Conservation (phyloP, 129 eudicot species). For the Heracleum sosnowskyi region DNA sequence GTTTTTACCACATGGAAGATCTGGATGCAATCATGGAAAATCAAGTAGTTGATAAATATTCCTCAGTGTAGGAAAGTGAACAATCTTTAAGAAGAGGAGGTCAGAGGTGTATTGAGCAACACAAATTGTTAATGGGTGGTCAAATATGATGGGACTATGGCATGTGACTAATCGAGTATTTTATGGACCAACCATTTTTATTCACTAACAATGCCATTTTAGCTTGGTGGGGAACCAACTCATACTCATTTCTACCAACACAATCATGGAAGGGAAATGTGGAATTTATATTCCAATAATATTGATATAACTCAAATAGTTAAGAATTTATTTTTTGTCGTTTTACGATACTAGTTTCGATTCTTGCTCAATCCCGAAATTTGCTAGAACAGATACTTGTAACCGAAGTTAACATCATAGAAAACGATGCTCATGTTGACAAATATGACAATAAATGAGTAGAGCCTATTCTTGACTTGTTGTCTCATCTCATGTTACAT, state of each 20-base stretch:
- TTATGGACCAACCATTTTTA: neutral
- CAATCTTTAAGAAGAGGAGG: neutral
- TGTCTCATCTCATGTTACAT: too few species aligned
- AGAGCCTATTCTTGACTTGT: too few species aligned
- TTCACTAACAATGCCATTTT: neutral
- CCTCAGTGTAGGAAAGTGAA: constrained; percentile 1
- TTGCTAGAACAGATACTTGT: too few species aligned
- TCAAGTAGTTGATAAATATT: neutral
- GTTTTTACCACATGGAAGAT: too few species aligned
- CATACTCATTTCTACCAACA: neutral
- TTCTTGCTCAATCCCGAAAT: too few species aligned
- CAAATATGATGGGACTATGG: constrained; percentile 7
- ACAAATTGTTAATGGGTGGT: constrained; percentile 8
- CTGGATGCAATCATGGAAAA: neutral
- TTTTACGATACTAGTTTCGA: too few species aligned
- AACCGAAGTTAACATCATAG: too few species aligned
- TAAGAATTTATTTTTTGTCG: too few species aligned
- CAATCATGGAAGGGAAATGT: neutral
- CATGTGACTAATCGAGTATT: constrained; percentile 6
- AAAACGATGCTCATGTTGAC: too few species aligned
- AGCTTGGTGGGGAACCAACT: constrained; percentile 11
- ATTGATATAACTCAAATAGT: too few species aligned
- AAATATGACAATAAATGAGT: too few species aligned
- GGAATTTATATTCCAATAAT: too few species aligned
- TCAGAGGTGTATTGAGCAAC: neutral